Evolutionary conservation across 2,329 filamentous ascomycete species (phyloP).

Genomic region (Pseudogymnoascus sp.): DNA sequence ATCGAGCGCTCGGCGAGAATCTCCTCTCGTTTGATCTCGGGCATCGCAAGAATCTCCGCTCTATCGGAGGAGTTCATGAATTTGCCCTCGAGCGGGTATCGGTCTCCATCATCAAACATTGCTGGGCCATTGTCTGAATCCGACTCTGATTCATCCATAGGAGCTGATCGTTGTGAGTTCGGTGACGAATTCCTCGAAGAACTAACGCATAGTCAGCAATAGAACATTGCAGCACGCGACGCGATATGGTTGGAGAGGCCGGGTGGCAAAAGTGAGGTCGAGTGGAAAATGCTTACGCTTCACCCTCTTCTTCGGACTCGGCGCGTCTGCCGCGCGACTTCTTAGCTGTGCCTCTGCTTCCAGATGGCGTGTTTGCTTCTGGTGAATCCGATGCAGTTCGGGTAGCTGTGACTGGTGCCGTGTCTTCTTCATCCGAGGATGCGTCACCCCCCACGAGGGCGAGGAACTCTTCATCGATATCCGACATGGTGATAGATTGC

Average conservation of each 20-base stretch:
- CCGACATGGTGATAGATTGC: constrained; percentile 55
- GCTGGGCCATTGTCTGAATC: constrained; percentile 53
- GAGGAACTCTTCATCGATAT: constrained; percentile 88
- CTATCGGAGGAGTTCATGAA: constrained; percentile 69
- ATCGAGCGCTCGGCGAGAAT: constrained; percentile 81
- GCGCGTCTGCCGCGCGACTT: constrained; percentile 46
- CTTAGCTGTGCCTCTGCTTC: constrained; percentile 34
- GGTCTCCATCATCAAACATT: constrained; percentile 48
- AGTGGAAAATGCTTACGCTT: constrained; percentile 57
- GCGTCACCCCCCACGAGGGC: constrained; percentile 83
- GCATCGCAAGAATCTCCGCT: constrained; percentile 71
- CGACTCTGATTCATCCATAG: constrained; percentile 87
- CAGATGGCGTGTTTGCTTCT: constrained; percentile 38
- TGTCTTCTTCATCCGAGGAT: constrained; percentile 48
- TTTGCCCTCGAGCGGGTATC: constrained; percentile 83
- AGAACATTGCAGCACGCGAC: constrained; percentile 10
- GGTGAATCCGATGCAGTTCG: constrained; percentile 32
- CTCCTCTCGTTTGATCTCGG: constrained; percentile 85
- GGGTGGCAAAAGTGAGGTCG: constrained; percentile 9
- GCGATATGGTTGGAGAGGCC: constrained; percentile 11
- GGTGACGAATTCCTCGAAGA: constrained; percentile 63
- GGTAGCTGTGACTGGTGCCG: constrained; percentile 28
- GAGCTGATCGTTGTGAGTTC: constrained; percentile 69
- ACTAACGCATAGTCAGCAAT: constrained; percentile 34
- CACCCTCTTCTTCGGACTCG: constrained; percentile 70